phyloP scores from a whole-genome alignment of 805 yeast species.

The Lipomyces starkeyi region DNA sequence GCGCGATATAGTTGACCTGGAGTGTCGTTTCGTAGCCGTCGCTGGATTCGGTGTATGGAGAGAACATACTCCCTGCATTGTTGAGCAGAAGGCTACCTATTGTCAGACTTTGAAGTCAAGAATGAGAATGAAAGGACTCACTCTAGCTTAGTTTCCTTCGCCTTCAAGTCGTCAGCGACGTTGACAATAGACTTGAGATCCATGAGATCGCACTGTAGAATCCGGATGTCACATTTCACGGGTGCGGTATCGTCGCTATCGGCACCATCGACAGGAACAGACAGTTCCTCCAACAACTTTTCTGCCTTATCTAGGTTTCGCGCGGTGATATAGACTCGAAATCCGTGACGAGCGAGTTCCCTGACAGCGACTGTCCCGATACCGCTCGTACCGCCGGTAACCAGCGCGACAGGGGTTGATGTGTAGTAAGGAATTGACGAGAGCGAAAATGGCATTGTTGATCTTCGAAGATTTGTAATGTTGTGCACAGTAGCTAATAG shows the following conservation, averaged over 20 bases:
- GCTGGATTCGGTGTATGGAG: conserved; percentile 67
- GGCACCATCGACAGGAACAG: not conserved
- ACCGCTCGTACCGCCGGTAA: conserved; percentile 37
- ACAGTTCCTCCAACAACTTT: conserved; percentile 13
- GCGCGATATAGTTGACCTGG: conserved; percentile 79
- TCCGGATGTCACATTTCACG: conserved; percentile 7
- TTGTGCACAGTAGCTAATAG: not conserved
- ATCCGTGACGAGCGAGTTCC: conserved; percentile 33
- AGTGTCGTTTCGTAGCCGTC: conserved; percentile 80
- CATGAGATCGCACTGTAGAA: conserved; percentile 27
- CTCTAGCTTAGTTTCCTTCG: conserved; percentile 50
- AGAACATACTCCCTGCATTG: conserved; percentile 82
- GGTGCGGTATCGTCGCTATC: not conserved
- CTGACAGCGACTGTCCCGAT: conserved; percentile 34
- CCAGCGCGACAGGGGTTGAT: conserved; percentile 9
- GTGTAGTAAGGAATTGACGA: not conserved
- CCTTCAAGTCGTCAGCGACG: conserved; percentile 34
- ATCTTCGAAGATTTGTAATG: not conserved
- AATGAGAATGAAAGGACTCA: conserved; percentile 10
- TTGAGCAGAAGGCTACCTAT: conserved; percentile 57
- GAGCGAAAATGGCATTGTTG: conserved; percentile 11
- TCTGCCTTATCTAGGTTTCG: conserved; percentile 24
- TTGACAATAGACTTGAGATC: conserved; percentile 25
- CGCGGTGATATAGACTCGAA: conserved; percentile 32
- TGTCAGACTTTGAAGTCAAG: not conserved